Percentiles rank a stretch among this genome's conserved stretches.
Conservation (phyloP, 2,329 filamentous ascomycete species). For the Monilinia laxa region DNA sequence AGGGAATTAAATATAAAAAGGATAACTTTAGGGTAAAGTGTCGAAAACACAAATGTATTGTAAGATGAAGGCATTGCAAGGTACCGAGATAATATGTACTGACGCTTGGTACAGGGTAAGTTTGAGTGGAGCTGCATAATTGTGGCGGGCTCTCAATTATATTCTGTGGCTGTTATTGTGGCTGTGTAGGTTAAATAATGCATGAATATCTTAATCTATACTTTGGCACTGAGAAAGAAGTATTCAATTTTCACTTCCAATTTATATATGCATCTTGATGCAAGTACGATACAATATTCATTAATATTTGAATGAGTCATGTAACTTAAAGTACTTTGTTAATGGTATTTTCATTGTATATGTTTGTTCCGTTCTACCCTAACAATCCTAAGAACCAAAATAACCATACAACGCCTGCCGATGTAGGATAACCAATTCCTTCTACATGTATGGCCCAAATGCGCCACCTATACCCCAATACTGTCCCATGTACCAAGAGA, state of each 20-base stretch:
- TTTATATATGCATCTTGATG: neutral
- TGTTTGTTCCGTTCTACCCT: conserved; percentile 3
- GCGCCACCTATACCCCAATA: neutral
- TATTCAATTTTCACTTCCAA: neutral
- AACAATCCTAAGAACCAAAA: neutral
- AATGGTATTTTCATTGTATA: neutral
- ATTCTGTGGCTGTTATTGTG: conserved; percentile 3
- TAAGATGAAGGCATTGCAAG: conserved; percentile 9
- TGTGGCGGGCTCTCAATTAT: conserved; percentile 24
- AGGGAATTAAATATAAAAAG: neutral
- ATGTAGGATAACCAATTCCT: conserved; percentile 10
- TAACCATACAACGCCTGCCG: conserved; percentile 9
- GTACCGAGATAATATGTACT: conserved; percentile 11
- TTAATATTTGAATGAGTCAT: neutral
- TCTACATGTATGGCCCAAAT: neutral
- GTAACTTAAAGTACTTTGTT: neutral
- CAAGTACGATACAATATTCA: neutral
- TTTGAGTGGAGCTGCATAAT: conserved; percentile 32
- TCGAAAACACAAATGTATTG: conserved; percentile 1
- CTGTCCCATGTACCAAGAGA: neutral
- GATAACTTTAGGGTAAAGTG: conserved; percentile 1
- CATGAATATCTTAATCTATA: neutral
- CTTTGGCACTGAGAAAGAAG: too few relatives aligned
- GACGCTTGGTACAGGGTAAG: conserved; percentile 14
- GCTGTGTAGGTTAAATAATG: neutral